These are phyloP conservation scores for Hura crepitans DNA, from an alignment of 441 rosid species.

Conservation along the genomic window DNA sequence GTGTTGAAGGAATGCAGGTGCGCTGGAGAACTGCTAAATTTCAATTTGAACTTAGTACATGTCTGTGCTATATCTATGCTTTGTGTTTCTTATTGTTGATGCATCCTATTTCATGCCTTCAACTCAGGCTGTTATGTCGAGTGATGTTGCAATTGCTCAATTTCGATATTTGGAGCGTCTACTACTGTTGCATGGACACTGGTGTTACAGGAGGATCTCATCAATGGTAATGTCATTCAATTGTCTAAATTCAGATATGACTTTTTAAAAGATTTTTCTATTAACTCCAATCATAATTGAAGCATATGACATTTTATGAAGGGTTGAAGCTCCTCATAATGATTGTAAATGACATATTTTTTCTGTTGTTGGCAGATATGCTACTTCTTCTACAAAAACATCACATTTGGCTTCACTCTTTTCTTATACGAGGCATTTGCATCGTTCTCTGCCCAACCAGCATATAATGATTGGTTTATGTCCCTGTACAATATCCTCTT, in stretches of 20 bases:
- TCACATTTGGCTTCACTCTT: constrained; percentile 71
- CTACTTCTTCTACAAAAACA: constrained; percentile 96
- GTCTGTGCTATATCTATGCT: neutral
- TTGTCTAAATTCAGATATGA: constrained; percentile 7
- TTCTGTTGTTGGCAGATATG: constrained; percentile 56
- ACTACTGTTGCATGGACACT: constrained; percentile 89
- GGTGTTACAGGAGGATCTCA: constrained; percentile 93
- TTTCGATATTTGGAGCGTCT: constrained; percentile 76
- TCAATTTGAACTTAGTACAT: neutral
- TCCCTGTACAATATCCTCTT: constrained; percentile 73
- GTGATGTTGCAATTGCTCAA: constrained; percentile 82
- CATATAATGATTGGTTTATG: constrained; percentile 81
- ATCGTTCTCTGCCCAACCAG: constrained; percentile 79
- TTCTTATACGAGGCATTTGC: constrained; percentile 77
- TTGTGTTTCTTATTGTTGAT: constrained; percentile 14
- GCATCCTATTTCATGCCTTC: constrained; percentile 10
- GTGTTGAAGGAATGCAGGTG: constrained; percentile 98
- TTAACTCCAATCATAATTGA: constrained; percentile 3
- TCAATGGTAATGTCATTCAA: constrained; percentile 55
- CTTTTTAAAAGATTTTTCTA: constrained; percentile 4
- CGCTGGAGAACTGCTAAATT: constrained; percentile 6
- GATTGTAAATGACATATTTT: constrained; percentile 1
- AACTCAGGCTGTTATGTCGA: constrained; percentile 87
- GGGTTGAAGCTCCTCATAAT: constrained; percentile 3
- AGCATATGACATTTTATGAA: neutral